Percentiles rank a stretch among this genome's conserved stretches.
Evolutionary conservation across 2,329 filamentous ascomycete genomes (phyloP).

Genomic region (Neofusicoccum parvum): DNA sequence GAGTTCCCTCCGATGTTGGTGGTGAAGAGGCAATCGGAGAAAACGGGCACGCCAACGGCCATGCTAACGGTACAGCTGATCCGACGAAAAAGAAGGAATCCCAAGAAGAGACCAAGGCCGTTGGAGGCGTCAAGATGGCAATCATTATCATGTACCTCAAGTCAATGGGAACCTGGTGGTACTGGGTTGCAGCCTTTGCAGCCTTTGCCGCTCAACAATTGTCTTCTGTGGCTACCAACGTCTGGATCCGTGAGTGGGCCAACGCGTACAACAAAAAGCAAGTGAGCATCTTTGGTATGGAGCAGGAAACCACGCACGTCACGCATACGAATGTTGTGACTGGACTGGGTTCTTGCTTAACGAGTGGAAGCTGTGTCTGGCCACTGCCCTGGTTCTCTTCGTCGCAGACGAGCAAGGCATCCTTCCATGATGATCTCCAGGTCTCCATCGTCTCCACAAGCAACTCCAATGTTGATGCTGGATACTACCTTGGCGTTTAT

Average conservation of each 20-base stretch:
- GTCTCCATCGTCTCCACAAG: slow-evolving; percentile 40
- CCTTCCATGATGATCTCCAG: slow-evolving; percentile 28
- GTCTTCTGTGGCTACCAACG: slow-evolving; percentile 80
- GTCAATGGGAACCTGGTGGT: slow-evolving; percentile 96
- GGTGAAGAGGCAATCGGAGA: slow-evolving; percentile 52
- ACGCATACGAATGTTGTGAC: slow-evolving; percentile 47
- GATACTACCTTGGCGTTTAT: slow-evolving; percentile 83
- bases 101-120: slow-evolving; percentile 71
- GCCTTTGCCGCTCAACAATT: slow-evolving; percentile 84
- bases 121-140: slow-evolving; percentile 82
- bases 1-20: slow-evolving; percentile 73
- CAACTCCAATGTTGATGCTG: slow-evolving; percentile 67
- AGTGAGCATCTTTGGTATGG: slow-evolving; percentile 32
- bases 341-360: slow-evolving; percentile 50
- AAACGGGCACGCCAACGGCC: slow-evolving; percentile 43
- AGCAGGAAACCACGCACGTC: slow-evolving; percentile 35
- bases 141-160: slow-evolving; percentile 84
- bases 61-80: slow-evolving; percentile 50
- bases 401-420: neutral
- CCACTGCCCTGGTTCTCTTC: slow-evolving; percentile 35
- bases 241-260: slow-evolving; percentile 96
- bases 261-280: slow-evolving; percentile 73
- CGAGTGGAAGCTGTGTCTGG: slow-evolving; percentile 55
- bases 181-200: slow-evolving; percentile 76
- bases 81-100: slow-evolving; percentile 20